A percentile compares a stretch with the other conserved stretches of the same genome.
phyloP scores from a whole-genome alignment of 2,329 filamentous ascomycete genomes.

The Diatrype stigma region DNA sequence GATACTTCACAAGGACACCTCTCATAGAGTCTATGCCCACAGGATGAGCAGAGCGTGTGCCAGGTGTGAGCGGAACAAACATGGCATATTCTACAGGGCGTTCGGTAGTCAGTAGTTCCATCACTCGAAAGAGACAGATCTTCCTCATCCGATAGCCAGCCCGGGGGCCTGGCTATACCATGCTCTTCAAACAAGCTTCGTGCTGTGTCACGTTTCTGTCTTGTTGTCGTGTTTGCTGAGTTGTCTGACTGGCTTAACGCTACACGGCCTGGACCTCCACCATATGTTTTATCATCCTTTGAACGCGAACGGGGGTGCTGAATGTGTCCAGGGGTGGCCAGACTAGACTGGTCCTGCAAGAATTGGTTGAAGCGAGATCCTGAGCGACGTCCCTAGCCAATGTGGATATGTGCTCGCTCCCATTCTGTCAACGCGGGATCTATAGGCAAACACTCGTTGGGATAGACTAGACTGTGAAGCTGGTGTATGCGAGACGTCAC shows the following conservation, averaged over 20 bases:
- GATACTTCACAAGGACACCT: constrained; percentile 39
- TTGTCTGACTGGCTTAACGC: background rate
- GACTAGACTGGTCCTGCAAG: constrained; percentile 12
- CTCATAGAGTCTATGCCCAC: constrained; percentile 47
- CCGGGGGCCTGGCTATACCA: constrained; percentile 40
- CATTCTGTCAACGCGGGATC: constrained; percentile 13
- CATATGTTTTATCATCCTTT: constrained; percentile 17
- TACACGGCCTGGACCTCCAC: constrained; percentile 10
- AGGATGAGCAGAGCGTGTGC: constrained; percentile 39
- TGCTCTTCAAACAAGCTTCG: constrained; percentile 44
- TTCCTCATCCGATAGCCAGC: constrained; percentile 43
- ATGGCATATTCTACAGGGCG: constrained; percentile 41
- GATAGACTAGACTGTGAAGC: constrained; percentile 24
- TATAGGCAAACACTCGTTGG: constrained; percentile 11
- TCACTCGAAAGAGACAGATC: constrained; percentile 25
- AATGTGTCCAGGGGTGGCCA: constrained; percentile 18
- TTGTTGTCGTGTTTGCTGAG: constrained; percentile 24
- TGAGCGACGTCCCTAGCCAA: constrained; percentile 29
- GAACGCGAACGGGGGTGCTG: constrained; percentile 25
- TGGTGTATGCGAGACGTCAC: constrained; percentile 30
- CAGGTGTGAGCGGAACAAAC: constrained; percentile 41
- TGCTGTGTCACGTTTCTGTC: constrained; percentile 36
- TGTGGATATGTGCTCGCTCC: constrained; percentile 22
- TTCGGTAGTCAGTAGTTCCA: constrained; percentile 26
- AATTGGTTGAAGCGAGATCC: constrained; percentile 12